Evolutionary conservation across 1,284 basidiomycete genomes (phyloP).

Genomic region (Leccinum fuscescens): DNA sequence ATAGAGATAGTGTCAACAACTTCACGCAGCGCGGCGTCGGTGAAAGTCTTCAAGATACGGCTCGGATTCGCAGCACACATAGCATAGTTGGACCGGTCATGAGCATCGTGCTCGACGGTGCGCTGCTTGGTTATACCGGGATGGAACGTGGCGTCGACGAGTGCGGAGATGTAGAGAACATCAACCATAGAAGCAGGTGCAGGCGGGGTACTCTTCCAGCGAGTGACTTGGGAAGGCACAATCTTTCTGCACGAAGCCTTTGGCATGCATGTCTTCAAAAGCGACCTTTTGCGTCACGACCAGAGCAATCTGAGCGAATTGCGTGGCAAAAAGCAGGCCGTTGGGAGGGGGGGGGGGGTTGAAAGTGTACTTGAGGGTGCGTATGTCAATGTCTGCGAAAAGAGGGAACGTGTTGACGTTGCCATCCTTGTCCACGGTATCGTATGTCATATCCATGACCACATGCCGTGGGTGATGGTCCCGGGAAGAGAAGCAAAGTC

Average conservation of each 20-base stretch:
- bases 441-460: conserved; percentile 99
- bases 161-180: conserved; percentile 91
- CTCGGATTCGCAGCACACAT: conserved; percentile 99
- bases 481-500: conserved; percentile 93
- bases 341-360: conserved; percentile 69
- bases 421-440: conserved; percentile 93
- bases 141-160: conserved; percentile 98
- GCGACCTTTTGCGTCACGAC: conserved; percentile 98
- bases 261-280: conserved; percentile 96
- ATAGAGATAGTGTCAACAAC: conserved; percentile 89
- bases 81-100: conserved; percentile 93
- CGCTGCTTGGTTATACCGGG: conserved; percentile 99
- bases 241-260: conserved; percentile 89
- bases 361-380: conserved; percentile 96
- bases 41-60: conserved; percentile 92
- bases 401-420: conserved; percentile 92
- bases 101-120: conserved; percentile 90
- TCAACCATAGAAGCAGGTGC: conserved; percentile 96
- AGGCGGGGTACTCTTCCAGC: conserved; percentile 88
- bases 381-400: conserved; percentile 89
- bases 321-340: conserved; percentile 94
- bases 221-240: conserved; percentile 98
- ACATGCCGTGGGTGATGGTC: conserved; percentile 99
- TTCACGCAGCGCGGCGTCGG: conserved; percentile 88
- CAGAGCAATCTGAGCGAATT: conserved; percentile 97